These are phyloP conservation scores for Zelopaecilomyces penicillatus DNA, from an alignment of 2,329 filamentous ascomycete species.

Conservation along the genomic window DNA sequence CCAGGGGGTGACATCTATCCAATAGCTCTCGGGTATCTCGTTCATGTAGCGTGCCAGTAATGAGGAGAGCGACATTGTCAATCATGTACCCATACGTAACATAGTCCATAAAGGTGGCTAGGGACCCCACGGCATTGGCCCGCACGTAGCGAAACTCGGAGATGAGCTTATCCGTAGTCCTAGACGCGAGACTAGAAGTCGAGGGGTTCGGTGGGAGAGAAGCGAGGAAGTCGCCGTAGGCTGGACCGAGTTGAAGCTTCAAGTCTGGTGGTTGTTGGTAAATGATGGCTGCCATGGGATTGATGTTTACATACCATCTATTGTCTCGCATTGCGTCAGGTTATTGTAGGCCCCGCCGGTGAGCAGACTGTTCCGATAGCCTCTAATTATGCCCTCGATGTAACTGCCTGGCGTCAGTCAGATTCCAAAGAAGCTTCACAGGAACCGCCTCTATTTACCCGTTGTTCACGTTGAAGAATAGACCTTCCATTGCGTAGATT, in stretches of 20 bases:
- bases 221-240: constrained; percentile 94
- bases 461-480: constrained; percentile 91
- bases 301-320: constrained; percentile 61
- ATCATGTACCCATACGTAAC: constrained; percentile 99
- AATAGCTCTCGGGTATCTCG: constrained; percentile 91
- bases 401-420: constrained; percentile 51
- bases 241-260: constrained; percentile 91
- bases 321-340: constrained; percentile 93
- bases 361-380: constrained; percentile 89
- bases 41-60: constrained; percentile 95
- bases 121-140: constrained; percentile 82
- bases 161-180: constrained; percentile 96
- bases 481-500: constrained; percentile 63
- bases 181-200: constrained; percentile 86
- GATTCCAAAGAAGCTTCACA: background rate
- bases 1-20: constrained; percentile 90
- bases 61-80: constrained; percentile 95
- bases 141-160: constrained; percentile 95
- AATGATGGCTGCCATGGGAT: background rate
- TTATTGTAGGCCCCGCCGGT: constrained; percentile 89
- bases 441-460: constrained; percentile 49
- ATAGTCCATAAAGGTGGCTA: constrained; percentile 95
- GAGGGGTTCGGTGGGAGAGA: constrained; percentile 93
- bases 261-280: constrained; percentile 56
- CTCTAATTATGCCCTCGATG: constrained; percentile 93